These are phyloP conservation scores for Candida sp. DNA, from an alignment of 1,139 yeast species.

Conservation along the genomic window DNA sequence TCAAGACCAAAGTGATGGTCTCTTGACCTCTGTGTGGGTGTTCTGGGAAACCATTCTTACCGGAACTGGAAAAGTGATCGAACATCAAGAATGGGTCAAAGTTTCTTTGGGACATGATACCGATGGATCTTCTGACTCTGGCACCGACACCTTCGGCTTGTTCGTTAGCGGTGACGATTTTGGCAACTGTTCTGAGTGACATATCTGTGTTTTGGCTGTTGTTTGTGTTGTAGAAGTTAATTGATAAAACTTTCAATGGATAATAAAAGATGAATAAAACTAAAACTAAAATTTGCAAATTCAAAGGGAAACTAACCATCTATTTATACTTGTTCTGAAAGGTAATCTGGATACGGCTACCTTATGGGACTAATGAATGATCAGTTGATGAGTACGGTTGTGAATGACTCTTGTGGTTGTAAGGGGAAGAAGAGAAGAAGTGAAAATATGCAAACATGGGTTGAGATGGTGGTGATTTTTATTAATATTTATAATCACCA, in stretches of 20 bases:
- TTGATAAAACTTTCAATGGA: conserved; percentile 8
- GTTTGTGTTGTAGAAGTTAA: conserved; percentile 6
- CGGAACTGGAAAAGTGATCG: conserved; percentile 67
- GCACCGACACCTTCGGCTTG: conserved; percentile 93
- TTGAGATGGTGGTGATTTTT: not conserved
- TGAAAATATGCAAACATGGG: not conserved
- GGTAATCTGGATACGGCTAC: not conserved
- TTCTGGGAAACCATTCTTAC: conserved; percentile 81
- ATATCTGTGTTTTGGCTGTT: conserved; percentile 6
- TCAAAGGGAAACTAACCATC: conserved; percentile 11
- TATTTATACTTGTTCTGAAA: conserved; percentile 13
- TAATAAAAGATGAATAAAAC: conserved; percentile 8
- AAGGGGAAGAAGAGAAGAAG: not conserved
- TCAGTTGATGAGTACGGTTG: not conserved
- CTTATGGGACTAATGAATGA: not conserved
- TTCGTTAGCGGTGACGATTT: conserved; percentile 67
- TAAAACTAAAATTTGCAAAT: conserved; percentile 11
- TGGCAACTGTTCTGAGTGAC: conserved; percentile 54
- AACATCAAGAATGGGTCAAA: conserved; percentile 86
- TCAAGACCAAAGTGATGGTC: conserved; percentile 75
- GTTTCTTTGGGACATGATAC: conserved; percentile 66
- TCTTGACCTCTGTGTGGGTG: conserved; percentile 96
- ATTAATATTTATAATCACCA: conserved; percentile 3
- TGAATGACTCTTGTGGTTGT: not conserved
- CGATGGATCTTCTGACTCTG: conserved; percentile 80